Evolutionary conservation across 2,329 filamentous ascomycete genomes (phyloP).

Genomic region (Cladosporium sp.): DNA sequence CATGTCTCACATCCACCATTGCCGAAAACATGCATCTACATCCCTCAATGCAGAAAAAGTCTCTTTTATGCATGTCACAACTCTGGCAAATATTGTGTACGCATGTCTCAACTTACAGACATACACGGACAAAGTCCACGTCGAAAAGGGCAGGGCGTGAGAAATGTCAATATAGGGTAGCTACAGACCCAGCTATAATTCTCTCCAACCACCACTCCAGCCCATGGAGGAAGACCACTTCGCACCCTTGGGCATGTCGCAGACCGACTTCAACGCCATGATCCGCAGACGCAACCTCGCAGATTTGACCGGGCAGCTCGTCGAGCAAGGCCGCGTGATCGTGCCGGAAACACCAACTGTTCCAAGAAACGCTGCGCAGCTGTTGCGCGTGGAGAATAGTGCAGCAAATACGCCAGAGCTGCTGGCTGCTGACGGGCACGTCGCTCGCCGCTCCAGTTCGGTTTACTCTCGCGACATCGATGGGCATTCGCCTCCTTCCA

Average conservation of each 20-base stretch:
- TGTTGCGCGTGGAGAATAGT: background rate
- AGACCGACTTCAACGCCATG: background rate
- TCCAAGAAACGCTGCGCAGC: background rate
- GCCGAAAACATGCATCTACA: background rate
- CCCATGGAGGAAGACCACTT: background rate
- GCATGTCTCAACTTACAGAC: background rate
- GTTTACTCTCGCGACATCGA: constrained; percentile 1
- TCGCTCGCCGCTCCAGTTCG: background rate
- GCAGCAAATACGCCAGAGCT: background rate
- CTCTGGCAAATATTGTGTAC: background rate
- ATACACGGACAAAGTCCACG: background rate
- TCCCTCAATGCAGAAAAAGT: background rate
- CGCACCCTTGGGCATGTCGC: background rate
- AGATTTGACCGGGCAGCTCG: background rate
- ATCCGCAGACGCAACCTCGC: background rate
- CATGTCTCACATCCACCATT: background rate
- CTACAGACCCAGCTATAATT: background rate
- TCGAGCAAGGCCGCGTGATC: background rate
- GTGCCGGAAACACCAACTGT: background rate
- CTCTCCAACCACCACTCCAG: background rate
- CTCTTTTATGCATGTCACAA: background rate
- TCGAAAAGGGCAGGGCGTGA: too few species aligned
- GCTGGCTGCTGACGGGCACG: background rate
- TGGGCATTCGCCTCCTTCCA: background rate
- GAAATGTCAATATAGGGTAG: too few species aligned